phyloP scores from a whole-genome alignment of 1,139 yeast species.

The Zygosaccharomyces pseudobailii region DNA sequence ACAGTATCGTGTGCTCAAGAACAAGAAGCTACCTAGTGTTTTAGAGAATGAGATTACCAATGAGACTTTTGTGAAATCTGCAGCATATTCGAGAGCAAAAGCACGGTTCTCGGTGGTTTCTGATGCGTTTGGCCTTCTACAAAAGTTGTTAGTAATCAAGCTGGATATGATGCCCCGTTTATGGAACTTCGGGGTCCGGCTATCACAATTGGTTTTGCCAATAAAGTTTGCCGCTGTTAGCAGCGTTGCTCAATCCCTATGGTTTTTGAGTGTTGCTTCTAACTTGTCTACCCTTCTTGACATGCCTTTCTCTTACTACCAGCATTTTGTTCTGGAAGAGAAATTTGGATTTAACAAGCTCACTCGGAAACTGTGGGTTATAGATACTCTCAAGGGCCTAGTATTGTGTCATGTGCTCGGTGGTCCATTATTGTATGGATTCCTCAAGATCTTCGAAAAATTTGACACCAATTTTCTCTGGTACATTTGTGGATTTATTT shows the following conservation, averaged over 20 bases:
- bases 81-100: slow-evolving; percentile 78
- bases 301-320: slow-evolving; percentile 68
- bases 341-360: slow-evolving; percentile 88
- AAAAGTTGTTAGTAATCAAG: slow-evolving; percentile 55
- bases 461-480: slow-evolving; percentile 78
- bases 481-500: slow-evolving; percentile 68
- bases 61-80: slow-evolving; percentile 74
- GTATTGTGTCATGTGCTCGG: slow-evolving; percentile 55
- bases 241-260: slow-evolving; percentile 61
- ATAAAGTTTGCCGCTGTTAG: slow-evolving; percentile 39
- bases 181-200: slow-evolving; percentile 45
- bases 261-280: slow-evolving; percentile 52
- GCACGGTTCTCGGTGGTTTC: slow-evolving; percentile 61
- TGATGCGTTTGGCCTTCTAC: slow-evolving; percentile 47
- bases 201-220: slow-evolving; percentile 43
- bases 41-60: slow-evolving; percentile 61
- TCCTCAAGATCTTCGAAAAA: slow-evolving; percentile 73
- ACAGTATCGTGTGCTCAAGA: slow-evolving; percentile 65
- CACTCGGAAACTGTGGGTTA: slow-evolving; percentile 64
- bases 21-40: slow-evolving; percentile 55
- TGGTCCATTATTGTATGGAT: slow-evolving; percentile 66
- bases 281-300: slow-evolving; percentile 48
- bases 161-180: slow-evolving; percentile 63
- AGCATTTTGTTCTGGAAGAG: slow-evolving; percentile 85
- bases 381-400: slow-evolving; percentile 63